Percentiles rank a stretch among this genome's conserved stretches.
phyloP scores from a whole-genome alignment of 306 rosid species.

The Cicer chorassanicum region DNA sequence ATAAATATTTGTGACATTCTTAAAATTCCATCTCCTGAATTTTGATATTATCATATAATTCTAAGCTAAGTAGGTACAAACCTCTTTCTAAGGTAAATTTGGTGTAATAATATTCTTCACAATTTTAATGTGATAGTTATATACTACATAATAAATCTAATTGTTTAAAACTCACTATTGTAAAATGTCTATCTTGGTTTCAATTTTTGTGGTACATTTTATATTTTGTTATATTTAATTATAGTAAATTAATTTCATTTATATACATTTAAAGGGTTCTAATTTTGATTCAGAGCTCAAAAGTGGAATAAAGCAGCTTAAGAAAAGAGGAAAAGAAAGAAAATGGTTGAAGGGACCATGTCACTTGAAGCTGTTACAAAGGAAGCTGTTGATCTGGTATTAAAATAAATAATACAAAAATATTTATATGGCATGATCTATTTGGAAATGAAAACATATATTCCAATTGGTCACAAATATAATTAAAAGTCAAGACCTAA shows the following conservation, averaged over 20 bases:
- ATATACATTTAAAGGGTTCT: not conserved
- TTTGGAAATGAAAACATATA: constrained; percentile 8
- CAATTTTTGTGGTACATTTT: constrained; percentile 7
- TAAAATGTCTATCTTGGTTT: not conserved
- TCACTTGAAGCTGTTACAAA: constrained; percentile 64
- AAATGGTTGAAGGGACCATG: constrained; percentile 51
- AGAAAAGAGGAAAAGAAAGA: constrained; percentile 33
- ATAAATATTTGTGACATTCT: constrained; percentile 28
- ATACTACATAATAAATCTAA: constrained; percentile 9
- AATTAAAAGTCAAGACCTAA: too few relatives aligned
- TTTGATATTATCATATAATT: constrained; percentile 1
- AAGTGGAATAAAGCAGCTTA: constrained; percentile 36
- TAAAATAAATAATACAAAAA: not conserved
- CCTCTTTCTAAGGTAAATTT: constrained; percentile 17
- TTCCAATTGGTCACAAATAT: too few relatives aligned
- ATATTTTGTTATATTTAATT: constrained; percentile 5
- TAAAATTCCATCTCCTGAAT: constrained; percentile 12
- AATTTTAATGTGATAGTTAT: not conserved
- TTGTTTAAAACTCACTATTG: constrained; percentile 23
- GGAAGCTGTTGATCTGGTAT: constrained; percentile 78
- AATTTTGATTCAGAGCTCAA: constrained; percentile 22
- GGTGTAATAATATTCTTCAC: not conserved
- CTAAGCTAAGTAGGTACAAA: not conserved
- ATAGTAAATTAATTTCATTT: constrained; percentile 6
- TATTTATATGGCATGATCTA: not conserved